A percentile compares a stretch with the other conserved stretches of the same genome.
phyloP scores from a whole-genome alignment of 306 rosid species.

The Corylus heterophylla region DNA sequence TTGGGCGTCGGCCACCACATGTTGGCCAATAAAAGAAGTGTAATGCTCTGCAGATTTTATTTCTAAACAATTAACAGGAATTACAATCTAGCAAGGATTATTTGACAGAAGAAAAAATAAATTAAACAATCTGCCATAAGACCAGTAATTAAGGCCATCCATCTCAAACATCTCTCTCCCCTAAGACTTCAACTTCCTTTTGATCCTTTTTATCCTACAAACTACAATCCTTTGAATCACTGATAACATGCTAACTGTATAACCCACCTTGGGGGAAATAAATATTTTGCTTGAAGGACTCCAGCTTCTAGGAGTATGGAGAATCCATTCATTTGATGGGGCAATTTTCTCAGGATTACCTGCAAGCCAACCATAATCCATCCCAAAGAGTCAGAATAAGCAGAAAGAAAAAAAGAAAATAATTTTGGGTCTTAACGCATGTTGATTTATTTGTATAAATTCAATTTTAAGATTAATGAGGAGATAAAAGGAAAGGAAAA shows the following conservation, averaged over 20 bases:
- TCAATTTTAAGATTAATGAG: not conserved
- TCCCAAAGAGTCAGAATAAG: not conserved
- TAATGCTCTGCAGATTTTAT: constrained; percentile 26
- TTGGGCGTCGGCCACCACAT: not conserved
- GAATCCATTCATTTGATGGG: not conserved
- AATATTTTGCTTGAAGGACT: constrained; percentile 29
- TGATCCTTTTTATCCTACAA: constrained; percentile 20
- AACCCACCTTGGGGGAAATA: constrained; percentile 32
- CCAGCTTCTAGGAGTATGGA: constrained; percentile 1
- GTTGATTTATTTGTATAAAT: not conserved
- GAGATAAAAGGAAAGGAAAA: not conserved
- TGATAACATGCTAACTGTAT: constrained; percentile 4
- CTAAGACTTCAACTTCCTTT: constrained; percentile 17
- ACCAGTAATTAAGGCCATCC: not conserved
- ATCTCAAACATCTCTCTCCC: not conserved
- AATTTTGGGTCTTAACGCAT: not conserved
- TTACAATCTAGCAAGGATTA: constrained; percentile 1
- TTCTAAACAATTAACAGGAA: constrained; percentile 31
- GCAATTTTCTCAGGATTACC: not conserved
- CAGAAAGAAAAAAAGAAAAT: not conserved
- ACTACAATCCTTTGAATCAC: constrained; percentile 28
- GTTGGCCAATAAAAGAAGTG: not conserved
- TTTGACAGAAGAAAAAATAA: constrained; percentile 22
- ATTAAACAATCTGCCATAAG: constrained; percentile 13
- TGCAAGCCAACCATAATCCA: constrained; percentile 12